Conservation (phyloP, 352 stramenopile genomes). For the Phytopythium litorale region DNA sequence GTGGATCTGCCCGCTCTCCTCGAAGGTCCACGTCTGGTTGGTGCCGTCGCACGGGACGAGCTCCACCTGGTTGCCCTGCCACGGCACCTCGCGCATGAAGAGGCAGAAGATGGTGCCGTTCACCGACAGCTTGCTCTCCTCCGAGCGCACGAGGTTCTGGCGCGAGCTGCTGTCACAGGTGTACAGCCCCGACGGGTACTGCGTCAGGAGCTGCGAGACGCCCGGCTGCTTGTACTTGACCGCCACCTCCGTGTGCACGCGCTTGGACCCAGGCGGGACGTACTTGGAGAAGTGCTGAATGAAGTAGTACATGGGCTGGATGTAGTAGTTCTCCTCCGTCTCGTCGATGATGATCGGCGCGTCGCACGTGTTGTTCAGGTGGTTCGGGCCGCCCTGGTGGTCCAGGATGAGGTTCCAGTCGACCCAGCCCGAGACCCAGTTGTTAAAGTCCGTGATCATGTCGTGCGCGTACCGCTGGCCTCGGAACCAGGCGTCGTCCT, state of each 20-base stretch:
- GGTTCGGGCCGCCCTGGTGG: constrained; percentile 85
- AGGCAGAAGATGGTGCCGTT: constrained; percentile 59
- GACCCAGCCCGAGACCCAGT: constrained; percentile 85
- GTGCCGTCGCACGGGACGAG: constrained; percentile 74
- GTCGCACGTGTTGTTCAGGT: constrained; percentile 73
- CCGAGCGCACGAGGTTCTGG: constrained; percentile 48
- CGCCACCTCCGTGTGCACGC: constrained; percentile 50
- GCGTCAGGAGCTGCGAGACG: constrained; percentile 51
- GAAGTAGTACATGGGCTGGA: constrained; percentile 92
- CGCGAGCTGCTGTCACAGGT: constrained; percentile 67
- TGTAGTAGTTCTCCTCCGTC: constrained; percentile 54
- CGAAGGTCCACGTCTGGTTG: constrained; percentile 61
- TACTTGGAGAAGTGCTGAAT: constrained; percentile 90
- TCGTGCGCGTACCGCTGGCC: constrained; percentile 87
- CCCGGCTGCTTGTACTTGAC: constrained; percentile 49
- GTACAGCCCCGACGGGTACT: constrained; percentile 57
- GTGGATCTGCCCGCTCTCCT: constrained; percentile 39
- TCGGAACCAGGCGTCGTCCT: constrained; percentile 75
- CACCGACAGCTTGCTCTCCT: constrained; percentile 72
- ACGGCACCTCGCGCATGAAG: constrained; percentile 41
- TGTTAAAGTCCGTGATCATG: constrained; percentile 90
- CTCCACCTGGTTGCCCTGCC: constrained; percentile 55
- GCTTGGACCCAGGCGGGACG: constrained; percentile 68
- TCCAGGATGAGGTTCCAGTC: constrained; percentile 93
- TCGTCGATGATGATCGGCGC: constrained; percentile 78